These are phyloP conservation scores for Fusarium haematococcum DNA, from an alignment of 2,329 filamentous ascomycete genomes.

Conservation along the genomic window DNA sequence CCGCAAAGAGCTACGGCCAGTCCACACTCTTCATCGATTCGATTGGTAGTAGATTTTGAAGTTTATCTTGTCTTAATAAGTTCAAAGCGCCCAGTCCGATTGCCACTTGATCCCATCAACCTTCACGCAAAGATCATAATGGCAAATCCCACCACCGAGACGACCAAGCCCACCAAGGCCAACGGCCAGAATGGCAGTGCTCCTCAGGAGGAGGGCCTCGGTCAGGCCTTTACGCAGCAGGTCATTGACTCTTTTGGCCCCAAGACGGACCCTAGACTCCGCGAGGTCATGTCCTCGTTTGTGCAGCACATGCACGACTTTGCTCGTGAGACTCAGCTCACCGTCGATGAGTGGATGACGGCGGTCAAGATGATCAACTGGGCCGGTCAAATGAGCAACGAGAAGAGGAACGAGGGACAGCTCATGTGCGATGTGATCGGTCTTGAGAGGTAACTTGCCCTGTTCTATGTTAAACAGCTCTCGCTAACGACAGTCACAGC, in stretches of 20 bases:
- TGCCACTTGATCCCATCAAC: not conserved
- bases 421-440: conserved; percentile 80
- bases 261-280: conserved; percentile 74
- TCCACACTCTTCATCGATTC: not conserved
- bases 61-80: not conserved
- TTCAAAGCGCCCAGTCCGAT: not conserved
- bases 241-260: conserved; percentile 82
- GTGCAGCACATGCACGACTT: conserved; percentile 86
- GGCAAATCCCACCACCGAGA: conserved; percentile 40
- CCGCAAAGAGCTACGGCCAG: conserved; percentile 6
- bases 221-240: conserved; percentile 73
- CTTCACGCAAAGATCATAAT: conserved; percentile 34
- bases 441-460: conserved; percentile 68
- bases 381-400: conserved; percentile 76
- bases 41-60: not conserved
- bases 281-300: conserved; percentile 74
- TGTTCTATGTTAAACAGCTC: not conserved
- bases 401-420: conserved; percentile 79
- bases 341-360: conserved; percentile 81
- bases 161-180: conserved; percentile 55
- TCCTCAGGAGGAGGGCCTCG: conserved; percentile 43
- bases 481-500: conserved; percentile 40
- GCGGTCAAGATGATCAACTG: conserved; percentile 70
- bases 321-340: conserved; percentile 81
- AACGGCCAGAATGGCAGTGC: conserved; percentile 48